Base-by-base conservation (phyloP, 805 yeast genomes). In the Cyberlindnera veronae region DNA sequence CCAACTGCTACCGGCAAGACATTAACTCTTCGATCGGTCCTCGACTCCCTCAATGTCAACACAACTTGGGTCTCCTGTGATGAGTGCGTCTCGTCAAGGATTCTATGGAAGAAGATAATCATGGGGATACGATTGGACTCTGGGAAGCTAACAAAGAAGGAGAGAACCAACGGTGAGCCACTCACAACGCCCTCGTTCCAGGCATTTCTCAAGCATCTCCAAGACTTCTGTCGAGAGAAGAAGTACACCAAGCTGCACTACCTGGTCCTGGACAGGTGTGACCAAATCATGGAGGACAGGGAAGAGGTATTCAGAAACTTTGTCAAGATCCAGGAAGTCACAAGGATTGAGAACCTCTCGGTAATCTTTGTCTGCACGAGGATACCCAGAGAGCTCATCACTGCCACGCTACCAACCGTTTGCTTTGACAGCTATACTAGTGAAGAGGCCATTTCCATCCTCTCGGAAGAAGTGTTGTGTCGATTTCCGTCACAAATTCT, bases 1-100 rank as follows among this genome's bases (percentile, higher is more conserved):
- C 49, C 46, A 9, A 24, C 51, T 8, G 42, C 53, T 2, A 50
- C 59, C 3, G 60, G 60, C 13, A 56, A 56, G 34, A 39, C 59
- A 5, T 20, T 43, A 8, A 39, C 51, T 6, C 26, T 53, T 12
- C 34, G 17, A 8, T 22, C 40, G 10, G 44, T 49, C 3, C 23
- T 56, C 4, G 16, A 42, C 3, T 9, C 36, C 12, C 17, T 42
- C 3, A 16, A 30, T 2, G 54, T 45, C 18, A 38, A 41, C n/a
- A 23, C 38, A 36, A 34, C 55, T 5, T 40, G 51, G 45, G 40
- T 57, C 13, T 36, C 47, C 8, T 53, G 58, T 29, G 60, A 55
- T 30, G 57, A 57, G 27, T 57, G 61, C 37, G 44, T 55, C 2
- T 45, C 55, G 1, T n/a, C 46, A 3, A 55, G 48, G 41, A 43